phyloP scores from a whole-genome alignment of 2,329 filamentous ascomycete species.

The Dothidotthia symphoricarpi region DNA sequence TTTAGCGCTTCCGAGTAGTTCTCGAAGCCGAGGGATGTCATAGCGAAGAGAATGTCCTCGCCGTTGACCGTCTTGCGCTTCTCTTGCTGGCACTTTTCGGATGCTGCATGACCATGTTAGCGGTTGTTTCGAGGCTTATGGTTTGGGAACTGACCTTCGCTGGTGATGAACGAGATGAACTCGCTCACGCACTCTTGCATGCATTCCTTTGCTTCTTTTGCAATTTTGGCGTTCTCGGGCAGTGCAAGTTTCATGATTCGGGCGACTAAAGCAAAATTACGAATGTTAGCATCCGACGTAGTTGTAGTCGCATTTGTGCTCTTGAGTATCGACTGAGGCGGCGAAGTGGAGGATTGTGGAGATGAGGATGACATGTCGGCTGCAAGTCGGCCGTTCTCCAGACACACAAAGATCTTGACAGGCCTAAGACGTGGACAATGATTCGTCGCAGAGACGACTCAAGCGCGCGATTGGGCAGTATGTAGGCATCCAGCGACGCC shows the following conservation, averaged over 20 bases:
- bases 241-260: constrained; percentile 98
- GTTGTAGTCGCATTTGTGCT: constrained; percentile 31
- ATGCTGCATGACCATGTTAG: constrained; percentile 59
- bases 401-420: constrained; percentile 25
- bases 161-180: constrained; percentile 99
- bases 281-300: constrained; percentile 84
- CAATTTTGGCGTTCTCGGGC: constrained; percentile 97
- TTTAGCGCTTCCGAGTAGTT: constrained; percentile 98
- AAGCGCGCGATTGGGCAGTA: constrained; percentile 51
- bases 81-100: constrained; percentile 98
- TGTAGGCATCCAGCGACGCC: constrained; percentile 49
- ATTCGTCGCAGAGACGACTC: constrained; percentile 48
- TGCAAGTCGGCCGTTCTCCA: constrained; percentile 43
- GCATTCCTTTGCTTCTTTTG: constrained; percentile 98
- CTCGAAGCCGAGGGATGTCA: constrained; percentile 98
- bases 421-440: constrained; percentile 35
- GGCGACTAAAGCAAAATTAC: constrained; percentile 92
- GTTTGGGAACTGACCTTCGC: constrained; percentile 71
- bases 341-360: constrained; percentile 39
- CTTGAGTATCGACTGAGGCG: constrained; percentile 31
- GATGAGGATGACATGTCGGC: constrained; percentile 48
- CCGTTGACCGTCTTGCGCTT: constrained; percentile 99
- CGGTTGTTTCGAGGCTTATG: constrained; percentile 1
- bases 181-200: constrained; percentile 99
- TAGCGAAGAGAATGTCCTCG: constrained; percentile 97